Evolutionary conservation across 225 moss, liverwort and hornwort genomes (phyloP).

Genomic region (Pleurozium schreberi): DNA sequence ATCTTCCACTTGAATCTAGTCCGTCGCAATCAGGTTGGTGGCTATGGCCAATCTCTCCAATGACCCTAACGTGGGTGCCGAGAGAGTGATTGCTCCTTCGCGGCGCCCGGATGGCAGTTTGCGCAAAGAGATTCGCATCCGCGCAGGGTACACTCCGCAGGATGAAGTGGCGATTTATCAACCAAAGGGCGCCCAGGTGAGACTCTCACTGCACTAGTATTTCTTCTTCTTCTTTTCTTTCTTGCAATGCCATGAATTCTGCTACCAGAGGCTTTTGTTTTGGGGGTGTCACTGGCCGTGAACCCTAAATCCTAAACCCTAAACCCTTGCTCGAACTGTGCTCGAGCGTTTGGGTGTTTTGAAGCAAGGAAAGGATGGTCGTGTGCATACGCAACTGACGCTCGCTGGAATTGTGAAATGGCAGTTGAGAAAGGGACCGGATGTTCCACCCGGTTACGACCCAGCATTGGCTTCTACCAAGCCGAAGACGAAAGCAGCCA

Average conservation of each 20-base stretch:
- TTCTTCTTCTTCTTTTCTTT: not conserved
- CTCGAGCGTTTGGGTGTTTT: not conserved
- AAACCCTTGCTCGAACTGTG: not conserved
- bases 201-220: not conserved
- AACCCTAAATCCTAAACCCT: not conserved
- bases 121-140: slow-evolving; percentile 94
- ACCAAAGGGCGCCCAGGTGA: slow-evolving; percentile 74
- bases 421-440: slow-evolving; percentile 67
- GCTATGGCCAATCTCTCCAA: slow-evolving; percentile 11
- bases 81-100: slow-evolving; percentile 75
- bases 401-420: not conserved
- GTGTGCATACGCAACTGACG: not conserved
- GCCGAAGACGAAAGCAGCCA: slow-evolving; percentile 89
- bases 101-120: slow-evolving; percentile 89
- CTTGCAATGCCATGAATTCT: not conserved
- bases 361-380: not conserved
- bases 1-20: not conserved
- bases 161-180: slow-evolving; percentile 98
- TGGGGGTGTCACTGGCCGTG: not conserved
- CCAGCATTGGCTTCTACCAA: slow-evolving; percentile 35
- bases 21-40: not conserved
- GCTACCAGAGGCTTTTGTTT: not conserved
- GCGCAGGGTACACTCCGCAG: slow-evolving; percentile 93
- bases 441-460: slow-evolving; percentile 86
- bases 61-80: slow-evolving; percentile 15